Evolutionary conservation across 371 early-diverging fungal genomes (phyloP).

Genomic region (Nosema muscidifuracis): DNA sequence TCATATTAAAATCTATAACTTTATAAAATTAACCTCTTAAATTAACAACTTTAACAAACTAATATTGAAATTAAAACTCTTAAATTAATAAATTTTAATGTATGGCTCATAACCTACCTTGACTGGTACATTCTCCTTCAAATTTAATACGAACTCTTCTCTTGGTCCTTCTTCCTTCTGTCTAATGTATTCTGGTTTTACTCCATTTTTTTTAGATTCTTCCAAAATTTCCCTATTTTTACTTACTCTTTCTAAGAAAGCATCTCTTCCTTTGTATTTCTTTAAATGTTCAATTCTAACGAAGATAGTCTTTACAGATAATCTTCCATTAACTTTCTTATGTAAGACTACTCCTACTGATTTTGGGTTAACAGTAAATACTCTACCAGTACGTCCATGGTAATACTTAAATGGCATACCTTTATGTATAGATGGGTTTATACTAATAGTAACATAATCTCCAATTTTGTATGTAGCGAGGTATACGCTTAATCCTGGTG

Average conservation of each 20-base stretch:
- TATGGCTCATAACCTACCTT: constrained; percentile 42
- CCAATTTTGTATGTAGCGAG: constrained; percentile 91
- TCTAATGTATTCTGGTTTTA: constrained; percentile 71
- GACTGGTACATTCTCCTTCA: constrained; percentile 67
- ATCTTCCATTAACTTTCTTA: constrained; percentile 91
- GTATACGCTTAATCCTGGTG: constrained; percentile 84
- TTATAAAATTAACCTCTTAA: too few relatives aligned
- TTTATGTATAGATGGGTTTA: constrained; percentile 91
- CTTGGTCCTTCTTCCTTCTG: constrained; percentile 83
- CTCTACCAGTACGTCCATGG: constrained; percentile 73
- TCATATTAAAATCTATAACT: too few relatives aligned
- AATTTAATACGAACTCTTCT: constrained; percentile 71
- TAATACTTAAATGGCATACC: constrained; percentile 99
- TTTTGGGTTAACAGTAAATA: constrained; percentile 55
- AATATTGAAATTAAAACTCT: too few relatives aligned
- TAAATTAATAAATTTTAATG: constrained; percentile 29
- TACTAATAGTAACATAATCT: constrained; percentile 93
- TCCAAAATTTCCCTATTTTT: constrained; percentile 75
- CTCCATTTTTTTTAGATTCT: constrained; percentile 69
- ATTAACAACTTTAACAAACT: too few relatives aligned
- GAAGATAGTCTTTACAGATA: constrained; percentile 93
- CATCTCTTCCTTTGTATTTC: constrained; percentile 96
- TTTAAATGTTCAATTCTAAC: constrained; percentile 95
- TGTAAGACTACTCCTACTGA: constrained; percentile 92
- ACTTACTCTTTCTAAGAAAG: constrained; percentile 90